Evolutionary conservation across 2,329 filamentous ascomycete species (phyloP).

Genomic region (Teratosphaeria viscida): DNA sequence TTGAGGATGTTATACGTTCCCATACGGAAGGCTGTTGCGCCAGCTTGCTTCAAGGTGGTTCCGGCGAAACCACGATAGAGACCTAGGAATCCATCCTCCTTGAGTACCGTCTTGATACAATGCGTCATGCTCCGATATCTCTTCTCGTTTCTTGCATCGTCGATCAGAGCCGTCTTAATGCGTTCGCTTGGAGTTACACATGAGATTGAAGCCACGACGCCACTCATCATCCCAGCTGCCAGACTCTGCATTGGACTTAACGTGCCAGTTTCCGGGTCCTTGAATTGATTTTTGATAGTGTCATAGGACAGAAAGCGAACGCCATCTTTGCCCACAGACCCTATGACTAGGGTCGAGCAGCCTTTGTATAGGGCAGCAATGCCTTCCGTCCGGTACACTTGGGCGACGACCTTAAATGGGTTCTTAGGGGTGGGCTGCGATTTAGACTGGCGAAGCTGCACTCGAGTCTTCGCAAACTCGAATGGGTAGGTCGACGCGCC

Average conservation of each 20-base stretch:
- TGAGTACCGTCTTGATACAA: slow-evolving; percentile 39
- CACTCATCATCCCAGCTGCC: slow-evolving; percentile 54
- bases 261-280: slow-evolving; percentile 45
- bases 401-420: slow-evolving; percentile 46
- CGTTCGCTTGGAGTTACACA: slow-evolving; percentile 59
- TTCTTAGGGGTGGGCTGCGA: slow-evolving; percentile 41
- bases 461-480: slow-evolving; percentile 57
- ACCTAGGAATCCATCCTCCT: slow-evolving; percentile 43
- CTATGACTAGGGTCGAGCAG: slow-evolving; percentile 49
- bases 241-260: slow-evolving; percentile 48
- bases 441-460: slow-evolving; percentile 43
- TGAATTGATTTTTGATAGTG: slow-evolving; percentile 49
- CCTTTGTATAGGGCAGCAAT: slow-evolving; percentile 52
- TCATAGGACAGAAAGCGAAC: slow-evolving; percentile 59
- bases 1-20: slow-evolving; percentile 54
- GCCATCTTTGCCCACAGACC: slow-evolving; percentile 53
- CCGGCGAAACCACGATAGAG: slow-evolving; percentile 50
- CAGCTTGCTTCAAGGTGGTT: slow-evolving; percentile 53
- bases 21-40: slow-evolving; percentile 51
- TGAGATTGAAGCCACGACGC: slow-evolving; percentile 50
- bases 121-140: slow-evolving; percentile 43
- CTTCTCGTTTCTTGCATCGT: slow-evolving; percentile 44
- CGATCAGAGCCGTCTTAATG: slow-evolving; percentile 58
- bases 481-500: slow-evolving; percentile 42
- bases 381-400: slow-evolving; percentile 48